Conservation (phyloP, 1,284 basidiomycete genomes). For the Clitocybe nebularis region DNA sequence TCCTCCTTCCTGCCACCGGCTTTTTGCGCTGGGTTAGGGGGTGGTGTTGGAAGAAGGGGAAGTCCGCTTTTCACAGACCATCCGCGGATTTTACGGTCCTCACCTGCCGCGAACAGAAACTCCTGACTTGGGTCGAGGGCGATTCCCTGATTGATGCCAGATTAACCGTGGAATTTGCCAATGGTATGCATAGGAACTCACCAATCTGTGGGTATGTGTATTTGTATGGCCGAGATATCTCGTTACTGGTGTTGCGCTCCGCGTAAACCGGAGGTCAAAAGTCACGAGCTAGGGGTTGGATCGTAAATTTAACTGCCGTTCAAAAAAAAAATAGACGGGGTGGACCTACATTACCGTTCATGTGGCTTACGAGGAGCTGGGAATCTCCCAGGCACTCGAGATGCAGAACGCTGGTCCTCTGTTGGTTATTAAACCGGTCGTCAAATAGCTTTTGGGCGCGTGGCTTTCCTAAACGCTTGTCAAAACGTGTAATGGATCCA, state of each 20-base stretch:
- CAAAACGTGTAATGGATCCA: constrained; percentile 56
- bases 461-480: constrained; percentile 42
- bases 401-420: constrained; percentile 44
- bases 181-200: constrained; percentile 36
- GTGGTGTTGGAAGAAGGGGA: constrained; percentile 24
- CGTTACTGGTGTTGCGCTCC: constrained; percentile 37
- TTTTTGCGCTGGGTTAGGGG: constrained; percentile 3
- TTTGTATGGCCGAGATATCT: constrained; percentile 56
- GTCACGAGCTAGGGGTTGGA: constrained; percentile 47
- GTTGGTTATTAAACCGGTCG: constrained; percentile 24
- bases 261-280: constrained; percentile 59
- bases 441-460: constrained; percentile 38
- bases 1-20: constrained; percentile 1
- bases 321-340: not conserved
- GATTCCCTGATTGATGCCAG: constrained; percentile 45
- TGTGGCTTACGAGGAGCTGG: constrained; percentile 53
- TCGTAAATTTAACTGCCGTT: no score
- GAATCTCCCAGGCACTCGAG: constrained; percentile 46
- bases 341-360: constrained; percentile 56
- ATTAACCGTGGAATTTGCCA: constrained; percentile 1
- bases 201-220: constrained; percentile 45
- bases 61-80: constrained; percentile 63
- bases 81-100: constrained; percentile 55
- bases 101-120: constrained; percentile 71
- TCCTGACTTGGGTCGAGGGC: constrained; percentile 54